Percentiles rank a stretch among this genome's conserved stretches.
Evolutionary conservation across 2,329 filamentous ascomycete species (phyloP).

Genomic region (Pseudogymnoascus sp.): DNA sequence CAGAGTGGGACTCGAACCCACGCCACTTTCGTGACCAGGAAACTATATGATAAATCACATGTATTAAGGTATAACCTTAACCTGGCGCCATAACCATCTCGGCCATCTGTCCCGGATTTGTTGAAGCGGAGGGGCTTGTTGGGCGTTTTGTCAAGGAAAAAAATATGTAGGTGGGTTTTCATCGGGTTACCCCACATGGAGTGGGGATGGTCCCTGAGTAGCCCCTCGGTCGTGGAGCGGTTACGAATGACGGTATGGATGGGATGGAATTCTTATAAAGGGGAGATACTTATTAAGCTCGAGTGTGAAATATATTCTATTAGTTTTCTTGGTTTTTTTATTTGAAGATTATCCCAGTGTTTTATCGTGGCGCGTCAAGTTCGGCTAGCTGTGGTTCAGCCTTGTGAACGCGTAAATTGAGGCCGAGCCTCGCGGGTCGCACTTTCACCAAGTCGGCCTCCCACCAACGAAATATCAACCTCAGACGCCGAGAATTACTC

Average conservation of each 20-base stretch:
- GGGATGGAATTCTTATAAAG: neutral
- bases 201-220: constrained; percentile 1
- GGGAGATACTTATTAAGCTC: neutral
- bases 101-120: constrained; percentile 10
- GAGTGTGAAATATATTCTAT: neutral
- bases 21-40: constrained; percentile 34
- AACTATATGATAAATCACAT: constrained; percentile 14
- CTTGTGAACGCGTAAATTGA: constrained; percentile 1
- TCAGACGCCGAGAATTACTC: neutral
- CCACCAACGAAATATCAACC: neutral
- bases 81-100: constrained; percentile 12
- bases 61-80: constrained; percentile 11
- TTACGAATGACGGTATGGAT: neutral
- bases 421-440: neutral
- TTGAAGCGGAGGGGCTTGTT: constrained; percentile 2
- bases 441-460: neutral
- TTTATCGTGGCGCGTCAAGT: too few relatives aligned
- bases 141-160: neutral
- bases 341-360: neutral
- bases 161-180: neutral
- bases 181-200: neutral
- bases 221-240: neutral
- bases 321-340: neutral
- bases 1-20: constrained; percentile 35
- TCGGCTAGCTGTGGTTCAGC: neutral